These are phyloP conservation scores for Alectoria sarmentosa DNA, from an alignment of 495 filamentous ascomycete species.

Conservation along the genomic window DNA sequence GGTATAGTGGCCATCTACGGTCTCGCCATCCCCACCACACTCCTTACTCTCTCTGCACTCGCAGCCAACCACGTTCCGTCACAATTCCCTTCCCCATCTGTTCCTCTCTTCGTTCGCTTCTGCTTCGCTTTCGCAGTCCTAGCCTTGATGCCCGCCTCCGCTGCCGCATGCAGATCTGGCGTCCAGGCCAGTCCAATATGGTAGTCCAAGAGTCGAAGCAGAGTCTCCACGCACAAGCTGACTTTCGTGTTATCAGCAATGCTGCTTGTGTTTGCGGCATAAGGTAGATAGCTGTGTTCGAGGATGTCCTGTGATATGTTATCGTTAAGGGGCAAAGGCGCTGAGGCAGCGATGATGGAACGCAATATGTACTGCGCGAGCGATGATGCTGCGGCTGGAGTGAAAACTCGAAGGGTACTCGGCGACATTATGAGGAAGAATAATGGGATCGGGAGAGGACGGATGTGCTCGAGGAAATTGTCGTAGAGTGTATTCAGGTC, in stretches of 20 bases:
- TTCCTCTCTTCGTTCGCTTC: conserved; percentile 34
- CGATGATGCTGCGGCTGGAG: conserved; percentile 44
- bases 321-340: conserved; percentile 42
- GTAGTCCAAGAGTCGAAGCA: conserved; percentile 54
- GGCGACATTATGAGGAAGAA: conserved; percentile 66
- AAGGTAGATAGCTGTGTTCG: conserved; percentile 64
- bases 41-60: conserved; percentile 20
- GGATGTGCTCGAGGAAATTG: conserved; percentile 56
- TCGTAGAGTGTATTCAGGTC: conserved; percentile 56
- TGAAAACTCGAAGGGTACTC: conserved; percentile 41
- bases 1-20: neutral
- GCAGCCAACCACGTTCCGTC: conserved; percentile 19
- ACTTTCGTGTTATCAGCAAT: conserved; percentile 74
- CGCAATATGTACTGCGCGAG: conserved; percentile 60
- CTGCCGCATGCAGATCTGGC: conserved; percentile 40
- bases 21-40: conserved; percentile 16
- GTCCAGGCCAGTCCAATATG: conserved; percentile 38
- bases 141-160: conserved; percentile 56
- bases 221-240: conserved; percentile 63
- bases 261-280: conserved; percentile 53
- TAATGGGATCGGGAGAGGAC: conserved; percentile 56
- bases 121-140: conserved; percentile 48
- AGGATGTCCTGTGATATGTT: conserved; percentile 53
- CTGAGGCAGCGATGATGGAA: conserved; percentile 51
- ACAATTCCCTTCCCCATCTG: conserved; percentile 4